These are phyloP conservation scores for Amaranthus palmeri DNA, from an alignment of 148 eudicot species.

Conservation along the genomic window DNA sequence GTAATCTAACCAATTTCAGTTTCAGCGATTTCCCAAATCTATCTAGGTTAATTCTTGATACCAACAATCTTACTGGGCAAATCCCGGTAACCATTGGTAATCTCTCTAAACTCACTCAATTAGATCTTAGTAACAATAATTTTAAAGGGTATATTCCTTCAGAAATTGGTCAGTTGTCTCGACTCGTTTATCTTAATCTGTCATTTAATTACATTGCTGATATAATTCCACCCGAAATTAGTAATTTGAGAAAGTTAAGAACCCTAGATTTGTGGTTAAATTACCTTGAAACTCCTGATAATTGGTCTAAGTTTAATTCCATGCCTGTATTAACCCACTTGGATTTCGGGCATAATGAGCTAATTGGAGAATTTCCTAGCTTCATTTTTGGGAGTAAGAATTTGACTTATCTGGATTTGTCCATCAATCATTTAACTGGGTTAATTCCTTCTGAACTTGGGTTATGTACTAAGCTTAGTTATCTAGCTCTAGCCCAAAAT, in stretches of 20 bases:
- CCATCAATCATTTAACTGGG: constrained; percentile 14
- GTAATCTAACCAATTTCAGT: constrained; percentile 23
- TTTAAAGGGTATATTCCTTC: constrained; percentile 18
- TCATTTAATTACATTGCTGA: constrained; percentile 20
- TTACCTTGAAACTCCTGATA: constrained; percentile 19
- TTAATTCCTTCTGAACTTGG: constrained; percentile 31
- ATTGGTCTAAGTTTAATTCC: constrained; percentile 22
- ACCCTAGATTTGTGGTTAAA: constrained; percentile 26
- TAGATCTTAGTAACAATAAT: constrained; percentile 28
- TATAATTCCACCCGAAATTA: constrained; percentile 18
- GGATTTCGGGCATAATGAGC: constrained; percentile 19
- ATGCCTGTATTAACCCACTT: constrained; percentile 20
- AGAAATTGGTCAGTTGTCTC: constrained; percentile 20
- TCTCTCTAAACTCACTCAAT: constrained; percentile 15
- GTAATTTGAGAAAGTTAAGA: constrained; percentile 18
- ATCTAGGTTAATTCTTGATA: constrained; percentile 17
- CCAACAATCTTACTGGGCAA: constrained; percentile 21
- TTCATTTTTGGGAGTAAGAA: constrained; percentile 18
- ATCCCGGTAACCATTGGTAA: constrained; percentile 21
- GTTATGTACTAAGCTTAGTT: constrained; percentile 29
- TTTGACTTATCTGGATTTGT: constrained; percentile 24
- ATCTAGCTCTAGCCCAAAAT: constrained; percentile 29
- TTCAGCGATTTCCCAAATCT: constrained; percentile 25
- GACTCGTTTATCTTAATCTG: constrained; percentile 19
- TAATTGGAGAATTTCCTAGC: constrained; percentile 22